Evolutionary conservation across 1,284 basidiomycete genomes (phyloP).

Genomic region (Trametes hirsuta): DNA sequence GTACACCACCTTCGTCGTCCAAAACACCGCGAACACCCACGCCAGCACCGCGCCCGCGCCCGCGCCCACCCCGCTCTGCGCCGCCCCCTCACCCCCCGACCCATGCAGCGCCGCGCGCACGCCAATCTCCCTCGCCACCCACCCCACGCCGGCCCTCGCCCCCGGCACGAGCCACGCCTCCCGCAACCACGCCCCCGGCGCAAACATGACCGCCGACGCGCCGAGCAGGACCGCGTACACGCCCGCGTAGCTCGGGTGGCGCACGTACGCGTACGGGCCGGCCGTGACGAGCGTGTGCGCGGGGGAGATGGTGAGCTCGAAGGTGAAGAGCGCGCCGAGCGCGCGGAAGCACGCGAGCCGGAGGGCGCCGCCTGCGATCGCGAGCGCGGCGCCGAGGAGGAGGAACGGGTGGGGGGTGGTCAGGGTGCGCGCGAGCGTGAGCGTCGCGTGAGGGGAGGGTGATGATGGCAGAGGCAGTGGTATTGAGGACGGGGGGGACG

Average conservation of each 20-base stretch:
- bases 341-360: slow-evolving; percentile 33
- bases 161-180: slow-evolving; percentile 27
- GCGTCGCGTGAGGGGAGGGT: background rate
- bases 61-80: slow-evolving; percentile 18
- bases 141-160: slow-evolving; percentile 11
- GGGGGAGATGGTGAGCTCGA: slow-evolving; percentile 34
- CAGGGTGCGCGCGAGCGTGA: slow-evolving; percentile 2
- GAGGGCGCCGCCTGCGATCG: slow-evolving; percentile 22
- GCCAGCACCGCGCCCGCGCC: slow-evolving; percentile 22
- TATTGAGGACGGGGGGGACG: background rate
- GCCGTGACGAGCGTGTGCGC: slow-evolving; percentile 31
- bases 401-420: slow-evolving; percentile 22
- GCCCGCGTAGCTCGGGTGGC: slow-evolving; percentile 37
- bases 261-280: slow-evolving; percentile 35
- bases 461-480: background rate
- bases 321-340: slow-evolving; percentile 35
- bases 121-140: slow-evolving; percentile 30
- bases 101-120: background rate
- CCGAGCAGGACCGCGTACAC: slow-evolving; percentile 33
- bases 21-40: slow-evolving; percentile 30
- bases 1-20: slow-evolving; percentile 30
- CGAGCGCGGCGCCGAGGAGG: slow-evolving; percentile 23
- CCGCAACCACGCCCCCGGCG: slow-evolving; percentile 32
- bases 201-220: slow-evolving; percentile 26
- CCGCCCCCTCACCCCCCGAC: background rate